Evolutionary conservation across 805 yeast species (phyloP).

Genomic region (Blastobotrys muscicola): DNA sequence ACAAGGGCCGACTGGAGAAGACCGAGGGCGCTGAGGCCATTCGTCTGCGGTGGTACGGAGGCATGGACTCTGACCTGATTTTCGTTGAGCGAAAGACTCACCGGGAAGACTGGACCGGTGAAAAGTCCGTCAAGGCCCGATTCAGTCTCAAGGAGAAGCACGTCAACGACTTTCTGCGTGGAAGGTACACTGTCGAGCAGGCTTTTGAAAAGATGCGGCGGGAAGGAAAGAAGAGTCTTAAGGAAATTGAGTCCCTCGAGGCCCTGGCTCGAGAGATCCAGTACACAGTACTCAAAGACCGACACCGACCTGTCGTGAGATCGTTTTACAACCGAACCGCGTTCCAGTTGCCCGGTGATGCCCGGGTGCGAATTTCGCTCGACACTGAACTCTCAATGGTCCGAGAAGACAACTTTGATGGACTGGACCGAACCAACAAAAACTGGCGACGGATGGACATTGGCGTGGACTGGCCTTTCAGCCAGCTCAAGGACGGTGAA

Average conservation of each 20-base stretch:
- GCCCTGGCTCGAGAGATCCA: constrained; percentile 90
- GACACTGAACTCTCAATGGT: constrained; percentile 97
- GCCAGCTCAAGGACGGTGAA: constrained; percentile 74
- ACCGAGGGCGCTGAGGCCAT: constrained; percentile 99
- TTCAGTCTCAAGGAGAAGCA: constrained; percentile 86
- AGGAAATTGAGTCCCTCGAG: constrained; percentile 88
- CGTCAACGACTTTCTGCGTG: constrained; percentile 74
- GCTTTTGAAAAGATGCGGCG: constrained; percentile 87
- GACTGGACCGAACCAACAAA: constrained; percentile 74
- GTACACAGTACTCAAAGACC: constrained; percentile 74
- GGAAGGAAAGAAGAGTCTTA: constrained; percentile 78
- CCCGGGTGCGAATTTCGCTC: constrained; percentile 94
- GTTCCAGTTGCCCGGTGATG: constrained; percentile 98
- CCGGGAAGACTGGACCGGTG: constrained; percentile 99
- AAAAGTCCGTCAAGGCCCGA: constrained; percentile 96
- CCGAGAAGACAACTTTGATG: constrained; percentile 95
- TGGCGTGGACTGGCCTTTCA: constrained; percentile 94
- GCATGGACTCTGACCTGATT: constrained; percentile 85
- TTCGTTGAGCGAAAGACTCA: constrained; percentile 97
- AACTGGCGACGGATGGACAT: constrained; percentile 99
- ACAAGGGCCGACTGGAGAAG: constrained; percentile 88
- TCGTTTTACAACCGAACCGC: constrained; percentile 98
- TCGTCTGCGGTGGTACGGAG: constrained; percentile 98
- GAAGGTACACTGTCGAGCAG: constrained; percentile 77
- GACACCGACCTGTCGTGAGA: constrained; percentile 87